Conservation (phyloP, 768 basidiomycete genomes). For the Tulasnella sp. region DNA sequence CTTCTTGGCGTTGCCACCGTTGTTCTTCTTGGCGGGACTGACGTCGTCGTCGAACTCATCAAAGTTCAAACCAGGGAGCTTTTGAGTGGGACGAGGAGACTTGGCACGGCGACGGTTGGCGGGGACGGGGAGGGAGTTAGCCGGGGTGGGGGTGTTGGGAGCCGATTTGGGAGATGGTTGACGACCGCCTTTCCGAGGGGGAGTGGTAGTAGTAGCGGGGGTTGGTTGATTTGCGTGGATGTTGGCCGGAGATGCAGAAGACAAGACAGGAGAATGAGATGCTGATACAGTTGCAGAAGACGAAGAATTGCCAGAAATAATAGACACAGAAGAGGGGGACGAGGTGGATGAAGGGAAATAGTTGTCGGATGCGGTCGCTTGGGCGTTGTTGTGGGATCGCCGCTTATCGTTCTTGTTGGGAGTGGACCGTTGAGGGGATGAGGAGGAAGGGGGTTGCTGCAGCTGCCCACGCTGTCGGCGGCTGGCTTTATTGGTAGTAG, state of each 20-base stretch:
- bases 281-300: constrained; percentile 17
- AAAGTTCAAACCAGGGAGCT: not conserved
- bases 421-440: constrained; percentile 2
- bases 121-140: constrained; percentile 12
- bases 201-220: constrained; percentile 4
- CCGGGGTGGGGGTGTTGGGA: constrained; percentile 9
- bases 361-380: not conserved
- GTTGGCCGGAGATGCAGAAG: constrained; percentile 5
- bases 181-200: not conserved
- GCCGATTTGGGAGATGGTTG: not conserved
- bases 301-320: constrained; percentile 4
- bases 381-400: constrained; percentile 2
- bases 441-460: constrained; percentile 6
- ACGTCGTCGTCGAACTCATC: not conserved
- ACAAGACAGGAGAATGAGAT: constrained; percentile 11
- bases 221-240: not conserved
- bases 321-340: constrained; percentile 2
- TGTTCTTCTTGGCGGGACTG: not conserved
- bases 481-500: not conserved
- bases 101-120: constrained; percentile 6
- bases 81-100: constrained; percentile 7
- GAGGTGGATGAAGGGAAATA: not conserved
- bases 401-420: constrained; percentile 15
- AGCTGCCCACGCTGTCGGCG: constrained; percentile 9
- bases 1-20: not conserved